Evolutionary conservation across 345 rosid species (phyloP).

Genomic region (Ceriops zippeliana): DNA sequence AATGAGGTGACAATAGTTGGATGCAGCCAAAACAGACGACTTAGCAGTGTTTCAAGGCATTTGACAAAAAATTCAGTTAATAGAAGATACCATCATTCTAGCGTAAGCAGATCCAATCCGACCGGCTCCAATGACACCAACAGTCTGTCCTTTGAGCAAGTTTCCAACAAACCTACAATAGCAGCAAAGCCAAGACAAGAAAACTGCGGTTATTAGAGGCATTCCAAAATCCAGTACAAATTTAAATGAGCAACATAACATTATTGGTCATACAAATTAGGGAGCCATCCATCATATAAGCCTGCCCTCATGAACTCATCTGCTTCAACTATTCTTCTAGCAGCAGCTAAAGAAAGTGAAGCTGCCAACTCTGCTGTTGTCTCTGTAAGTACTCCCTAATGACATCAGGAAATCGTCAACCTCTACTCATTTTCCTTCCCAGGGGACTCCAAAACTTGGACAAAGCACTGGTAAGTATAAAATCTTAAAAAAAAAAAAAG

Average conservation of each 20-base stretch:
- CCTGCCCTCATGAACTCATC: conserved; percentile 97
- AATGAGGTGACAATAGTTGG: too few species aligned
- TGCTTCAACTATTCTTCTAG: conserved; percentile 95
- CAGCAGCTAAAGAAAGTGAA: conserved; percentile 82
- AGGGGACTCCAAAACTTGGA: neutral
- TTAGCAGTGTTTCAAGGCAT: neutral
- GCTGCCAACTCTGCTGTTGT: conserved; percentile 97
- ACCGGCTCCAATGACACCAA: conserved; percentile 98
- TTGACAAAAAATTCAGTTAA: neutral
- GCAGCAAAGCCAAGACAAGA: conserved; percentile 1
- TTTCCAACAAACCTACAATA: conserved; percentile 77
- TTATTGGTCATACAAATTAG: conserved; percentile 51
- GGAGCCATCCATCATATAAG: conserved; percentile 98
- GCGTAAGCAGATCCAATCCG: conserved; percentile 99
- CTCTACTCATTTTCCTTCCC: neutral
- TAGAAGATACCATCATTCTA: conserved; percentile 78
- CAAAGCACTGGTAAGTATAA: neutral
- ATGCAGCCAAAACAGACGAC: neutral
- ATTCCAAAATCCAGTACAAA: neutral
- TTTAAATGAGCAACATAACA: neutral
- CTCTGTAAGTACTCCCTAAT: conserved; percentile 93
- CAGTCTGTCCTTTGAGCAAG: conserved; percentile 95
- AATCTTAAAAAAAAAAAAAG: neutral
- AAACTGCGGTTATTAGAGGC: neutral
- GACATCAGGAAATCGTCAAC: conserved; percentile 11